phyloP scores from a whole-genome alignment of 2,329 filamentous ascomycete genomes.

The Tolypocladium ovalisporum region DNA sequence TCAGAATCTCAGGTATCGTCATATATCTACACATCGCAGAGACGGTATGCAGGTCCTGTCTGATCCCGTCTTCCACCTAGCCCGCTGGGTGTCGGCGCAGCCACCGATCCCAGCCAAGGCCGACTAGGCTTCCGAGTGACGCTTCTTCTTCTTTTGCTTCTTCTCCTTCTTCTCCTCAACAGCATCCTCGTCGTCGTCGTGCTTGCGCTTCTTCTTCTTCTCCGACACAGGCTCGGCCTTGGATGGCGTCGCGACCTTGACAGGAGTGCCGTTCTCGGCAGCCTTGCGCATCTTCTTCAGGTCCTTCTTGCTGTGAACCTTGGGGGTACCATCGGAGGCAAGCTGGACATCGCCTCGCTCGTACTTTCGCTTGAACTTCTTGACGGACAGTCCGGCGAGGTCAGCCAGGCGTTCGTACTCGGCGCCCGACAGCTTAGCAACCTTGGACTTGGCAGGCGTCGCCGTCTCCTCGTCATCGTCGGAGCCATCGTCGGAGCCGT shows the following conservation, averaged over 20 bases:
- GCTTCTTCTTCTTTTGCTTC: conserved; percentile 40
- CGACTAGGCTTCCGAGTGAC: conserved; percentile 17
- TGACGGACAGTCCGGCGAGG: conserved; percentile 57
- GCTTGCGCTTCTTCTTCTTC: conserved; percentile 62
- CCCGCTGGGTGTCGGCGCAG: background rate
- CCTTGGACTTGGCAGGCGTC: conserved; percentile 22
- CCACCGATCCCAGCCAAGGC: conserved; percentile 1
- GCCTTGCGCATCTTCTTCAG: conserved; percentile 60
- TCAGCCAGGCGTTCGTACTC: conserved; percentile 52
- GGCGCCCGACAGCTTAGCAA: conserved; percentile 38
- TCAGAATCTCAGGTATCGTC: conserved; percentile 19
- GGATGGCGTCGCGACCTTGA: conserved; percentile 30
- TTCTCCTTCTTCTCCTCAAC: conserved; percentile 47
- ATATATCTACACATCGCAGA: conserved; percentile 10
- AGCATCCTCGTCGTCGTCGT: conserved; percentile 54
- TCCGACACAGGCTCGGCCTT: conserved; percentile 22
- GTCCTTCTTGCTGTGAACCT: conserved; percentile 64
- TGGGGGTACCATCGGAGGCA: conserved; percentile 51
- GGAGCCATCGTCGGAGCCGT: conserved; percentile 30
- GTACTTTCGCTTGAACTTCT: conserved; percentile 70
- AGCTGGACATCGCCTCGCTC: conserved; percentile 65
- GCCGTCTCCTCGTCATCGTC: conserved; percentile 19
- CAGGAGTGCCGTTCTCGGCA: conserved; percentile 37
- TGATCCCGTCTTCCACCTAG: conserved; percentile 1
- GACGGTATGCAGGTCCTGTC: conserved; percentile 5